These are phyloP conservation scores for Borealophlyctis nickersoniae DNA, from an alignment of 192 early-diverging fungal species.

Conservation along the genomic window DNA sequence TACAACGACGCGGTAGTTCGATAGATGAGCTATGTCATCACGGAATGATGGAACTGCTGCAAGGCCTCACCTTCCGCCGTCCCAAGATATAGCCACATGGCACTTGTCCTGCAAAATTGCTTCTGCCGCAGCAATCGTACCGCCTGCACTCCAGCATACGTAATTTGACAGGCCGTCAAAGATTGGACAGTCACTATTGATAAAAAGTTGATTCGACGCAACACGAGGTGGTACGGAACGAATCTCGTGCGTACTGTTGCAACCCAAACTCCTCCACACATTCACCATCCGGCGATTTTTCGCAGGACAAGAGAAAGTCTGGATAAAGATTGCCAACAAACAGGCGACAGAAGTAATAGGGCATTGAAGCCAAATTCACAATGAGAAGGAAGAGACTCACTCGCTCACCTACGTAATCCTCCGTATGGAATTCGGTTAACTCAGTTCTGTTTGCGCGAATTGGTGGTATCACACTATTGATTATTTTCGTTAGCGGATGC, in stretches of 20 bases:
- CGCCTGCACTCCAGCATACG: conserved; percentile 23
- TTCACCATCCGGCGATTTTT: conserved; percentile 10
- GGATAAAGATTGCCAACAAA: not conserved
- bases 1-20: not conserved
- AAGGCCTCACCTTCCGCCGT: conserved; percentile 79
- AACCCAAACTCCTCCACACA: conserved; percentile 31
- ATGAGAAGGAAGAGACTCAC: not conserved
- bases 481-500: not conserved
- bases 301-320: conserved; percentile 13
- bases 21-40: not conserved
- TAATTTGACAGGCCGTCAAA: conserved; percentile 28
- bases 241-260: conserved; percentile 16
- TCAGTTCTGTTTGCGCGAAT: conserved; percentile 12
- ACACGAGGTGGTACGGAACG: not conserved
- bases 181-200: conserved; percentile 31
- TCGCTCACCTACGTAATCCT: conserved; percentile 16
- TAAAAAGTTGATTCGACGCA: not conserved
- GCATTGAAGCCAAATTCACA: not conserved
- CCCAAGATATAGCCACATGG: conserved; percentile 83
- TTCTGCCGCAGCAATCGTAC: conserved; percentile 52
- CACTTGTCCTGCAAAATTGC: conserved; percentile 56
- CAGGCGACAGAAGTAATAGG: not conserved
- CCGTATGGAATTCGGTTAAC: conserved; percentile 23
- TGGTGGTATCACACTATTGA: conserved; percentile 20
- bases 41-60: not conserved